These are phyloP conservation scores for Coniosporium tulheliwenetii DNA, from an alignment of 2,329 filamentous ascomycete species.

Conservation along the genomic window DNA sequence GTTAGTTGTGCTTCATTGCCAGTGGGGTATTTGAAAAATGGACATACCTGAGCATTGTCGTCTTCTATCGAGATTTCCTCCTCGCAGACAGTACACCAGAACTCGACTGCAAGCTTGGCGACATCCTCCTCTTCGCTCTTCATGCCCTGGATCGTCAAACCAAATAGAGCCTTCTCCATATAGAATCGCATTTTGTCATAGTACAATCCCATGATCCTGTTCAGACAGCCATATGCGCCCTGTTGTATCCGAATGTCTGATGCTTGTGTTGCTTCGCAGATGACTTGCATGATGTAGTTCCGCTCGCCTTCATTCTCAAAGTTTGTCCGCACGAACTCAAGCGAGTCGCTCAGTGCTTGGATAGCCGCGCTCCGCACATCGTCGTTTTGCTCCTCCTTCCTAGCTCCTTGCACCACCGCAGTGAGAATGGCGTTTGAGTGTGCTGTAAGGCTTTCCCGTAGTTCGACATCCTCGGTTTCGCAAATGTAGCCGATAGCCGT, in stretches of 20 bases:
- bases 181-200: slow-evolving; percentile 99
- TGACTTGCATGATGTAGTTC: slow-evolving; percentile 99
- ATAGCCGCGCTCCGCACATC: slow-evolving; percentile 91
- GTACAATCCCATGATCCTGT: slow-evolving; percentile 97
- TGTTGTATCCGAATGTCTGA: slow-evolving; percentile 84
- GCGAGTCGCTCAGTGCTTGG: slow-evolving; percentile 82
- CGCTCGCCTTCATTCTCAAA: slow-evolving; percentile 98
- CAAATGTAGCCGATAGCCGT: slow-evolving; percentile 98
- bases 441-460: slow-evolving; percentile 62
- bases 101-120: slow-evolving; percentile 93
- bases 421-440: slow-evolving; percentile 98
- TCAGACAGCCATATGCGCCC: slow-evolving; percentile 89
- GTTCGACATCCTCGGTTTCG: slow-evolving; percentile 80
- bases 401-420: slow-evolving; percentile 89
- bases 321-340: slow-evolving; percentile 95
- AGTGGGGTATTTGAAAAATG: not conserved
- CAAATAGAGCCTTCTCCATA: slow-evolving; percentile 99
- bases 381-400: slow-evolving; percentile 84
- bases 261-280: slow-evolving; percentile 96
- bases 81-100: slow-evolving; percentile 99
- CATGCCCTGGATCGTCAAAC: slow-evolving; percentile 95
- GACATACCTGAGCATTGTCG: slow-evolving; percentile 63
- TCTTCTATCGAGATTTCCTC: slow-evolving; percentile 97
- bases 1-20: too few relatives aligned
- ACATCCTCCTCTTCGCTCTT: slow-evolving; percentile 97